Conservation (phyloP, 345 rosid species). For the Arabis hirsuta region DNA sequence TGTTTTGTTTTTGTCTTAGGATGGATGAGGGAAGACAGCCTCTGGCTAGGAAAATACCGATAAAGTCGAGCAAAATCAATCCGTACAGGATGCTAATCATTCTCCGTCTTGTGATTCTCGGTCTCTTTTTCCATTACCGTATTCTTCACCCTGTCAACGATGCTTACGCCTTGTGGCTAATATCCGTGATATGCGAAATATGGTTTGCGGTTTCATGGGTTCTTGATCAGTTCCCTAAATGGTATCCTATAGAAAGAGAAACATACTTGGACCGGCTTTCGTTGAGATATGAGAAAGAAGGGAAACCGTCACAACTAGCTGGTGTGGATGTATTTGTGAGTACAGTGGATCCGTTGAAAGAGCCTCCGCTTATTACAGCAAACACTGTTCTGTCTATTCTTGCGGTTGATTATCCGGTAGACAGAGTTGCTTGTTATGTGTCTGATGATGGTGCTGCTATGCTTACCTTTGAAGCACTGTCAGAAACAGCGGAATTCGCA, state of each 20-base stretch:
- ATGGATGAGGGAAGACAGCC: slow-evolving; percentile 99
- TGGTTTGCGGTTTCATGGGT: slow-evolving; percentile 99
- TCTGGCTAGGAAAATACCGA: slow-evolving; percentile 79
- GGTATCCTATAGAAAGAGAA: slow-evolving; percentile 82
- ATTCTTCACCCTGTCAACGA: slow-evolving; percentile 82
- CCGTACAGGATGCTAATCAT: slow-evolving; percentile 80
- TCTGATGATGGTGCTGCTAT: slow-evolving; percentile 98
- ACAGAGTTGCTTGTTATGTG: slow-evolving; percentile 89
- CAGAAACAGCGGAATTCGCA: slow-evolving; percentile 90
- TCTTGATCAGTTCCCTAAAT: slow-evolving; percentile 88
- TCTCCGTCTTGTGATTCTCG: slow-evolving; percentile 72
- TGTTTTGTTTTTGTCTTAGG: slow-evolving; percentile 45
- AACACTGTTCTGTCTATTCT: slow-evolving; percentile 94
- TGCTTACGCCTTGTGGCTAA: slow-evolving; percentile 81
- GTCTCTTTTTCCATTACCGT: slow-evolving; percentile 88
- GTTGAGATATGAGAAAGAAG: slow-evolving; percentile 80
- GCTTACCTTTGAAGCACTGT: slow-evolving; percentile 94
- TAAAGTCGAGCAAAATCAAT: slow-evolving; percentile 80
- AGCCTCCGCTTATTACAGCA: slow-evolving; percentile 92
- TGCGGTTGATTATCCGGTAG: slow-evolving; percentile 86
- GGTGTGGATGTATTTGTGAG: slow-evolving; percentile 79
- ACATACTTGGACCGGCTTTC: slow-evolving; percentile 87
- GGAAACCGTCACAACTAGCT: slow-evolving; percentile 70
- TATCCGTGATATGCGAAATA: slow-evolving; percentile 85
- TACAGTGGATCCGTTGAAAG: slow-evolving; percentile 92